Evolutionary conservation across 129 eudicot genomes (phyloP), one percentile per base, ranked within the genome.

Genomic region (Apium graveolens): DNA sequence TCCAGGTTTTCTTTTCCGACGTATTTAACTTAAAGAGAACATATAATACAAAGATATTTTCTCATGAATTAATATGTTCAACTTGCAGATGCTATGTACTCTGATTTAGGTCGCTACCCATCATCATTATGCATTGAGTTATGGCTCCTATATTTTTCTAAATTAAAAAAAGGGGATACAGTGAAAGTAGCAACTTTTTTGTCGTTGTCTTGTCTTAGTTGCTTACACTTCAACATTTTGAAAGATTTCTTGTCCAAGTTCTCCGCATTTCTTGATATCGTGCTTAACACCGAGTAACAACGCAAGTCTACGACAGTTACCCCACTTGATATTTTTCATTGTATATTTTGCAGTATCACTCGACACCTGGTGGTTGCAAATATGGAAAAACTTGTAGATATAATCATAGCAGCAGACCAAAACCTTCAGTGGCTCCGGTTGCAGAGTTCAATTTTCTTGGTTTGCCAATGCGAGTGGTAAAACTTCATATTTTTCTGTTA

Each of bases 391-490:
- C 93, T 82, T 96, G 99, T 82, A 90, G 89, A 85, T 96, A 62
- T 78, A 88, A 76, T 78, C 99, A 96, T 82, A 76, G 83, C 82
- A 76, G 83, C n/a, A 83, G 83, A 82, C 84, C 83, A 68, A 88
- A 84, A 78, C 75, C 82, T 82, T 76, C 62, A 44, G 84, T 80
- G 72, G 39, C 87, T 44, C 88, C 87, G 18, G 69, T 53, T 11
- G 51, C 73, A 34, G 97, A 92, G 81, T 82, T 88, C 62, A 96
- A 96, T 92, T 96, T 91, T 74, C 82, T 96, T 73, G 96, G 97
- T 76, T 79, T 96, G 73, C 99, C 99, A 68, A 90, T 96, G 65
- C 92, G 99, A 79, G 86, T 48, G 88, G 98, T 95, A 95, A 60
- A n/a, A 21, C 78, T 24, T 35, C 48, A 65, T 6, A 39, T 51